These are phyloP conservation scores for Hypoxylon sp. DNA, from an alignment of 2,329 filamentous ascomycete species.

Conservation along the genomic window DNA sequence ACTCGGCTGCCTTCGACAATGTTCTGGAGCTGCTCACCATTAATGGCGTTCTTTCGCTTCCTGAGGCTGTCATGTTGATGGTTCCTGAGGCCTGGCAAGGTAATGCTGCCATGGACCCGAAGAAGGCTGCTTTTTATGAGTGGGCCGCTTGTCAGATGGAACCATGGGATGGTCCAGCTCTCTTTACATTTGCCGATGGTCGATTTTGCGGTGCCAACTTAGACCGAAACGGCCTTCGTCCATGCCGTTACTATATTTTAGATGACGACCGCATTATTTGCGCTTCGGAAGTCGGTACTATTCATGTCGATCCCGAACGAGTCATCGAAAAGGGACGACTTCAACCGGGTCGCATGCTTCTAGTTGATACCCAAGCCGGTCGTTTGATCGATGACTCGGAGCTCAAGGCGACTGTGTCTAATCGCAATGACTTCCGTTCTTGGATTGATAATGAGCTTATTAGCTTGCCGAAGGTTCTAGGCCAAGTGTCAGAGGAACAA, in stretches of 20 bases:
- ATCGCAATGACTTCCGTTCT: slow-evolving; percentile 85
- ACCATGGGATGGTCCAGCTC: slow-evolving; percentile 95
- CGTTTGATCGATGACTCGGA: slow-evolving; percentile 96
- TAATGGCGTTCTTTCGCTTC: slow-evolving; percentile 94
- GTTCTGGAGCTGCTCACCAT: slow-evolving; percentile 94
- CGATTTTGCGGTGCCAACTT: slow-evolving; percentile 97
- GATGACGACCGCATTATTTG: slow-evolving; percentile 98
- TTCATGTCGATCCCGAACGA: slow-evolving; percentile 88
- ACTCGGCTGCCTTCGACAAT: slow-evolving; percentile 97
- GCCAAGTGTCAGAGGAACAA: slow-evolving; percentile 71
- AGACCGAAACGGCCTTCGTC: slow-evolving; percentile 93
- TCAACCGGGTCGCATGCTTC: slow-evolving; percentile 94
- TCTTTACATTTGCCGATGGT: slow-evolving; percentile 97
- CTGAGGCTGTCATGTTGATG: slow-evolving; percentile 98
- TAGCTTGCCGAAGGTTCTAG: slow-evolving; percentile 81
- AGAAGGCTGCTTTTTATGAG: slow-evolving; percentile 97
- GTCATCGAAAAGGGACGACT: slow-evolving; percentile 94
- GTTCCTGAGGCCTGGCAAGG: slow-evolving; percentile 98
- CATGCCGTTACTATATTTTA: slow-evolving; percentile 96
- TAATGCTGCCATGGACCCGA: slow-evolving; percentile 90
- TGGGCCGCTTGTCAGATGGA: slow-evolving; percentile 99
- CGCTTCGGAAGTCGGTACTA: slow-evolving; percentile 95
- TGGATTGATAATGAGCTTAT: slow-evolving; percentile 92
- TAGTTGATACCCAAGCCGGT: slow-evolving; percentile 90
- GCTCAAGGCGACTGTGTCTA: slow-evolving; percentile 89